Conservation (phyloP, 2,329 filamentous ascomycete genomes). For the Cladophialophora yegresii region DNA sequence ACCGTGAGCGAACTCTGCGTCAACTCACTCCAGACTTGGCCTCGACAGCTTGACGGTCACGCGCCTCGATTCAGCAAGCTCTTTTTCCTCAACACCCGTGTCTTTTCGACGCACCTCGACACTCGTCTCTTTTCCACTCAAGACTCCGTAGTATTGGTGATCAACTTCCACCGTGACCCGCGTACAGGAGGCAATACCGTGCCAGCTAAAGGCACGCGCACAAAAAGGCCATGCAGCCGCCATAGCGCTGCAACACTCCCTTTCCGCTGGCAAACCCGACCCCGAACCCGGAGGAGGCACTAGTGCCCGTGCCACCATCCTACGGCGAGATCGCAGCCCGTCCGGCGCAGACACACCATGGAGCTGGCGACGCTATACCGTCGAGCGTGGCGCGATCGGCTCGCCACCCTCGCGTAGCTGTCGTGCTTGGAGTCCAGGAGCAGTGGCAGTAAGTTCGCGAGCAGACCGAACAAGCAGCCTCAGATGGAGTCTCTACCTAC, state of each 20-base stretch:
- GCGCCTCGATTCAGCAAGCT: not conserved
- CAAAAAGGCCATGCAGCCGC: constrained; percentile 29
- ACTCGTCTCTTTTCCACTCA: not conserved
- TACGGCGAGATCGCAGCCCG: constrained; percentile 3
- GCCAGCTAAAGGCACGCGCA: not conserved
- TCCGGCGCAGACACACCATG: not conserved
- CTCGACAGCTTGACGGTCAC: constrained; percentile 4
- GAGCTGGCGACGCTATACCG: not conserved
- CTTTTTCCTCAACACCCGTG: not conserved
- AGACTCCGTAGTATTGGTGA: not conserved
- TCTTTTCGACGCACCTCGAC: not conserved
- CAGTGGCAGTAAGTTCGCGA: constrained; percentile 65
- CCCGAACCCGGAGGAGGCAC: too few species aligned
- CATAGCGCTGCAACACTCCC: constrained; percentile 28
- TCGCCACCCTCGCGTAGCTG: constrained; percentile 75
- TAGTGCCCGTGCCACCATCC: constrained; percentile 11
- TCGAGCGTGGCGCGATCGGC: constrained; percentile 35
- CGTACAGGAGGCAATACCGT: not conserved
- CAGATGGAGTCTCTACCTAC: too few species aligned
- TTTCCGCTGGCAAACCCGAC: constrained; percentile 30
- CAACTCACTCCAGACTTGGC: not conserved
- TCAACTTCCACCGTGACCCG: not conserved
- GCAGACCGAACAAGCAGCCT: too few species aligned
- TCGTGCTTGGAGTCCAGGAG: constrained; percentile 71
- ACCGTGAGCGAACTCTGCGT: not conserved